phyloP scores from a whole-genome alignment of 352 stramenopile species.

The Phytophthora pluvialis region DNA sequence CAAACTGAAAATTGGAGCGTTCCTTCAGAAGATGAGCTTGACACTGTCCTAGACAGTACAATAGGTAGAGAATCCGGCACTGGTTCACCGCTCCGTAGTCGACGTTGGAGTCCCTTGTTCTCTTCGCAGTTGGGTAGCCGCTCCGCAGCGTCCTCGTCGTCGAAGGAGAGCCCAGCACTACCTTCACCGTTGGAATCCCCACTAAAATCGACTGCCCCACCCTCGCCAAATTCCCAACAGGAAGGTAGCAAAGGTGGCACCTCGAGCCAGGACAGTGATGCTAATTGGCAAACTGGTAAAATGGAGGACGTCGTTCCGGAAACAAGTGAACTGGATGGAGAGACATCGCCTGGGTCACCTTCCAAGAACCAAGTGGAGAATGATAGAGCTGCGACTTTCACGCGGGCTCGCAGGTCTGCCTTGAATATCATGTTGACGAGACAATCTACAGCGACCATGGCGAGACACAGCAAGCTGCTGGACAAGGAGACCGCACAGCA shows the following conservation, averaged over 20 bases:
- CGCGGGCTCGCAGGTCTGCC: slow-evolving; percentile 46
- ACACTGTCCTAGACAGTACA: background rate
- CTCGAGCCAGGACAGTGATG: slow-evolving; percentile 2
- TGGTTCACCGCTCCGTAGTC: background rate
- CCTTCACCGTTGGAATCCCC: slow-evolving; percentile 10
- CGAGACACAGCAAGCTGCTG: slow-evolving; percentile 41
- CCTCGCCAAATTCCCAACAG: background rate
- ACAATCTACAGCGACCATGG: slow-evolving; percentile 26
- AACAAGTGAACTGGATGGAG: slow-evolving; percentile 10
- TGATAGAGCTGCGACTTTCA: slow-evolving; percentile 11
- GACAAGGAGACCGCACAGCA: slow-evolving; percentile 50
- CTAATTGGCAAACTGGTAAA: background rate
- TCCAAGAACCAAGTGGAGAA: slow-evolving; percentile 27
- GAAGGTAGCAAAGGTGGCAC: background rate
- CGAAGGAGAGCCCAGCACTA: slow-evolving; percentile 24
- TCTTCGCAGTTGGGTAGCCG: slow-evolving; percentile 7
- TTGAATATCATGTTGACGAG: slow-evolving; percentile 51
- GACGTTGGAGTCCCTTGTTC: background rate
- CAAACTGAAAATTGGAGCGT: background rate
- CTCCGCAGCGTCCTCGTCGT: slow-evolving; percentile 6
- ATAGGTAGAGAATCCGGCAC: background rate
- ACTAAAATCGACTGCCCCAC: slow-evolving; percentile 8
- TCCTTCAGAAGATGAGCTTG: slow-evolving; percentile 1
- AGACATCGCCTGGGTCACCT: background rate
- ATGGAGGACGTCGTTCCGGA: background rate